phyloP scores from a whole-genome alignment of 768 basidiomycete species.

The Xanthoconium stramineum region DNA sequence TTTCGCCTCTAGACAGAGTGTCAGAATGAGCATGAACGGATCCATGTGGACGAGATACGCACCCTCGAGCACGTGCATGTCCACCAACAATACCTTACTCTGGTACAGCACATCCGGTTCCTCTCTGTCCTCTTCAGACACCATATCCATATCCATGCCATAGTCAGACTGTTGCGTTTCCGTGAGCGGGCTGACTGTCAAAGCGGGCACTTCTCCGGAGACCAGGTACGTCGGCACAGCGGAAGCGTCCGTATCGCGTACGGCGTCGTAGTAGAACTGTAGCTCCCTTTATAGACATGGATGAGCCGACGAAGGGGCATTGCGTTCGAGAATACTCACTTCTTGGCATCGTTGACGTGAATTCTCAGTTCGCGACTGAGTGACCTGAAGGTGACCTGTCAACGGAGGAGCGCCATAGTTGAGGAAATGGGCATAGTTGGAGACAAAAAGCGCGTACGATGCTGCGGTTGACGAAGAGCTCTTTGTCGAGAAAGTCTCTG shows the following conservation, averaged over 20 bases:
- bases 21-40: no score
- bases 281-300: slow-evolving; percentile 50
- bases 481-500: slow-evolving; percentile 44
- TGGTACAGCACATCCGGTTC: slow-evolving; percentile 44
- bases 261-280: slow-evolving; percentile 50
- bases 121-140: slow-evolving; percentile 38
- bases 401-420: not conserved
- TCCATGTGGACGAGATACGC: slow-evolving; percentile 12
- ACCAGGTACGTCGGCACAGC: slow-evolving; percentile 67
- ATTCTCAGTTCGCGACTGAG: slow-evolving; percentile 68
- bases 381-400: slow-evolving; percentile 74
- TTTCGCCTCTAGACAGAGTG: slow-evolving; percentile 43
- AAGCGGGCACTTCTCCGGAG: slow-evolving; percentile 47
- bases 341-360: slow-evolving; percentile 78
- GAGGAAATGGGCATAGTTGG: not conserved
- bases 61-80: slow-evolving; percentile 67
- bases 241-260: slow-evolving; percentile 30
- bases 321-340: slow-evolving; percentile 37
- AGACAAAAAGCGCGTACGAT: slow-evolving; percentile 33
- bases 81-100: slow-evolving; percentile 54
- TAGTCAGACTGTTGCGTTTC: slow-evolving; percentile 7
- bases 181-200: slow-evolving; percentile 4
- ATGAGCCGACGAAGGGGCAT: not conserved
- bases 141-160: slow-evolving; percentile 34
- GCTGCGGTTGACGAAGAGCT: slow-evolving; percentile 42